Evolutionary conservation across 2,329 filamentous ascomycete genomes (phyloP).

Genomic region (Dactylellina sp.): DNA sequence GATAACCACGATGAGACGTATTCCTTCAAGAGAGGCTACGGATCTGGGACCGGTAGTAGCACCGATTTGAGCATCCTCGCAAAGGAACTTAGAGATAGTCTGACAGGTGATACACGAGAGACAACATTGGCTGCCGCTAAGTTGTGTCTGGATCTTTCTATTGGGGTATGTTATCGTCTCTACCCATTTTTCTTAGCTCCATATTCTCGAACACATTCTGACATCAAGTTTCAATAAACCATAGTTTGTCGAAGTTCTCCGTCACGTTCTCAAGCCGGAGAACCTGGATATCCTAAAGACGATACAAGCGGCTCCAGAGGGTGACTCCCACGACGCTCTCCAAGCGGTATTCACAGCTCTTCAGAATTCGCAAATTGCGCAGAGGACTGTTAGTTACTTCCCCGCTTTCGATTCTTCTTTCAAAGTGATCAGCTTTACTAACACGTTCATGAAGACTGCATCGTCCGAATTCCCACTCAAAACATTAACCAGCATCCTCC

Average conservation of each 20-base stretch:
- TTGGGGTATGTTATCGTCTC: constrained; percentile 29
- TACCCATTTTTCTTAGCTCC: neutral
- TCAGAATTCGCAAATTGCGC: constrained; percentile 21
- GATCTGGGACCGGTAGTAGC: constrained; percentile 13
- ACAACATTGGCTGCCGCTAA: constrained; percentile 45
- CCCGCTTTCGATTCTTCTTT: too few species aligned
- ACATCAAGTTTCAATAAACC: too few species aligned
- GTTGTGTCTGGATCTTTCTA: constrained; percentile 44
- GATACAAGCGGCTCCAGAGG: constrained; percentile 72
- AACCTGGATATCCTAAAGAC: constrained; percentile 71
- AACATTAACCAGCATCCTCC: constrained; percentile 74
- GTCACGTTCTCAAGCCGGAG: constrained; percentile 75
- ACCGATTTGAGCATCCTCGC: constrained; percentile 38
- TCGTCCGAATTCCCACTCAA: constrained; percentile 41
- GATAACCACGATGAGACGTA: constrained; percentile 20
- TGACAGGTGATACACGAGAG: constrained; percentile 35
- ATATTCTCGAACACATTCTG: too few species aligned
- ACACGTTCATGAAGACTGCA: constrained; percentile 26
- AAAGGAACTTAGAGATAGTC: constrained; percentile 19
- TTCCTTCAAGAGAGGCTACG: constrained; percentile 24
- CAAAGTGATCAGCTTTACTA: neutral
- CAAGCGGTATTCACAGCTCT: constrained; percentile 18
- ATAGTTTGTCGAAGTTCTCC: constrained; percentile 74
- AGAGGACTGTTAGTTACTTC: constrained; percentile 37
- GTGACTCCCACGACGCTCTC: constrained; percentile 68